Percentiles rank a stretch among this genome's conserved stretches.
These are phyloP conservation scores for Alternaria burnsii DNA, from an alignment of 2,329 filamentous ascomycete genomes.

Conservation along the genomic window DNA sequence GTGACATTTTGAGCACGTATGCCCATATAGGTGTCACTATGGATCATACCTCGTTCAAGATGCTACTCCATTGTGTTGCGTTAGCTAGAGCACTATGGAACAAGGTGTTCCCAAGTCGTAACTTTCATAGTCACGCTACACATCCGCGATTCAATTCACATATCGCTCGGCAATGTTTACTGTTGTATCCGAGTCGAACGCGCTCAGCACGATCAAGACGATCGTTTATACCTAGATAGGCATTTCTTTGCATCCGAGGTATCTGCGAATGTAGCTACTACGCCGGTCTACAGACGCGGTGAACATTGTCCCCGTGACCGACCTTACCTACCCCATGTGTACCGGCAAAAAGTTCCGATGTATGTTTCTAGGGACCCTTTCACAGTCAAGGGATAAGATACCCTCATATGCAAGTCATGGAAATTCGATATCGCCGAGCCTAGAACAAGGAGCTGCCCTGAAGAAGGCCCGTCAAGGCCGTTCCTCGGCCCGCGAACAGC, in stretches of 20 bases:
- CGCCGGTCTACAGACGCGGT: neutral
- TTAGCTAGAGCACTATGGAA: neutral
- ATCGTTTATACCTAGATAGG: constrained; percentile 2
- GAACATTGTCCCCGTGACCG: constrained; percentile 2
- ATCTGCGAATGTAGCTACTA: constrained; percentile 1
- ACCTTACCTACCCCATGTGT: neutral
- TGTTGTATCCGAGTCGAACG: neutral
- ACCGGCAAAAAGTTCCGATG: neutral
- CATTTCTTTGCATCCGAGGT: neutral
- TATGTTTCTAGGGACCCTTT: neutral
- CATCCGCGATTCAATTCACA: neutral
- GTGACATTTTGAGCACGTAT: neutral
- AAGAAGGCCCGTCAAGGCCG: constrained; percentile 5
- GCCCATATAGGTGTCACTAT: neutral
- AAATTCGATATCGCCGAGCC: constrained; percentile 6
- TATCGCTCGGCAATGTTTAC: neutral
- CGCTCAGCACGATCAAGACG: neutral
- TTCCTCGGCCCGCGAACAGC: constrained; percentile 7
- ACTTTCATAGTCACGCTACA: neutral
- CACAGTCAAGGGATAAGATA: neutral
- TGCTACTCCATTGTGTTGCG: neutral
- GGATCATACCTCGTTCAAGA: neutral
- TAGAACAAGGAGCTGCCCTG: constrained; percentile 2
- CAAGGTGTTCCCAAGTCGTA: neutral
- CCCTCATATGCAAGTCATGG: constrained; percentile 3